Conservation (phyloP, 768 basidiomycete genomes). For the Termitomyces heimii region DNA sequence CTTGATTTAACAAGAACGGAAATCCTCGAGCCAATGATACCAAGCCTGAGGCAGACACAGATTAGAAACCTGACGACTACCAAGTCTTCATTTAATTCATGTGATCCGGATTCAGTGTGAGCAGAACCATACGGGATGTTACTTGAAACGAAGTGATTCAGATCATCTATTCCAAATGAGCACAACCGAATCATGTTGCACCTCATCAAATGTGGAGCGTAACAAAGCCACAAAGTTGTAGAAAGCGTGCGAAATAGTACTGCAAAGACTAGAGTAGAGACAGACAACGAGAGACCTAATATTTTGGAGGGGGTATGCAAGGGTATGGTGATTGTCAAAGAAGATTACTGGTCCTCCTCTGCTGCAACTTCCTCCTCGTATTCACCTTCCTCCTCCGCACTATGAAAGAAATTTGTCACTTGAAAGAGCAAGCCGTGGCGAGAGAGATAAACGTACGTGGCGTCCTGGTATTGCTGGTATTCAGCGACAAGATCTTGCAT, state of each 20-base stretch:
- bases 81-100: too few species aligned
- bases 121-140: not conserved
- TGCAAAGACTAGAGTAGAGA: conserved; percentile 17
- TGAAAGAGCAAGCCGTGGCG: not conserved
- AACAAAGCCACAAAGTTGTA: conserved; percentile 23
- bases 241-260: conserved; percentile 31
- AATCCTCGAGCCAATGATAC: not conserved
- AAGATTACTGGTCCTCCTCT: conserved; percentile 45
- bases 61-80: too few species aligned
- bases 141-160: not conserved
- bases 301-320: conserved; percentile 15
- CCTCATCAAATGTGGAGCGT: conserved; percentile 25
- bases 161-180: not conserved
- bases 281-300: conserved; percentile 12
- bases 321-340: conserved; percentile 19
- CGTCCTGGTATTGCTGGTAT: conserved; percentile 96
- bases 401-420: conserved; percentile 24
- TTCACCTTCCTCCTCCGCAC: conserved; percentile 83
- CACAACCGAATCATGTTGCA: not conserved
- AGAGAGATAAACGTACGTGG: conserved; percentile 56
- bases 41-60: not conserved
- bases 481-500: conserved; percentile 99
- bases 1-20: not conserved
- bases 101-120: not conserved
- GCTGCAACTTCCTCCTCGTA: conserved; percentile 73